Conservation (phyloP, 371 early-diverging fungal species). For the Mycotypha africana region DNA sequence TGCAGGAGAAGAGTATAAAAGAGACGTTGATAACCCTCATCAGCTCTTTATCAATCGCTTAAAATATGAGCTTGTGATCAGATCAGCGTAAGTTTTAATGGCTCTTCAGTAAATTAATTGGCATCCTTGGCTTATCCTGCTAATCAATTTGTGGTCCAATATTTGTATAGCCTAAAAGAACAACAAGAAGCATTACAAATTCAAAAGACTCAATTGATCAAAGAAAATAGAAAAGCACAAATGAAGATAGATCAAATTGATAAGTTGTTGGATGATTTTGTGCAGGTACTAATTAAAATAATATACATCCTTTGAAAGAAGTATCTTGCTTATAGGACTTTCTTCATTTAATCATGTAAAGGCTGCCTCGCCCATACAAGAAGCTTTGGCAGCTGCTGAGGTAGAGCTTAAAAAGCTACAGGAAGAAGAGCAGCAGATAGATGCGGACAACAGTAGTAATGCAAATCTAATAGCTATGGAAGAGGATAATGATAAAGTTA, state of each 20-base stretch:
- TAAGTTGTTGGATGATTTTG: slow-evolving; percentile 37
- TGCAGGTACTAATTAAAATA: slow-evolving; percentile 14
- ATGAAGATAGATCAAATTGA: slow-evolving; percentile 39
- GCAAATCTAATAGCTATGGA: too few species aligned
- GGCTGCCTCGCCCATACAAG: too few species aligned
- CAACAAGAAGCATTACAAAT: slow-evolving; percentile 30
- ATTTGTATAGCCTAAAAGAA: slow-evolving; percentile 40
- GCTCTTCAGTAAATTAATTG: too few species aligned
- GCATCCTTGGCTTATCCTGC: too few species aligned
- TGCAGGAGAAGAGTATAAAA: slow-evolving; percentile 26
- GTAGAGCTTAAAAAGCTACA: too few species aligned
- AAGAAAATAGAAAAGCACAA: slow-evolving; percentile 37
- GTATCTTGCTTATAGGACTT: not conserved
- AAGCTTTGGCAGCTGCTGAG: too few species aligned
- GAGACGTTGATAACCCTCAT: slow-evolving; percentile 30
- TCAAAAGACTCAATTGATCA: slow-evolving; percentile 28
- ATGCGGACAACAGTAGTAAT: too few species aligned
- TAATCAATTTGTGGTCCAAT: too few species aligned
- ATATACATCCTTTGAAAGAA: slow-evolving; percentile 14
- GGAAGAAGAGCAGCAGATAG: too few species aligned
- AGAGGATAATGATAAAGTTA: too few species aligned
- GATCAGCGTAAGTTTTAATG: slow-evolving; percentile 26
- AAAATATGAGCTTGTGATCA: slow-evolving; percentile 36
- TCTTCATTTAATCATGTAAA: too few species aligned
- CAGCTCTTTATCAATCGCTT: slow-evolving; percentile 39